phyloP scores from a whole-genome alignment of 345 rosid genomes.

The Melastoma malabathricum region DNA sequence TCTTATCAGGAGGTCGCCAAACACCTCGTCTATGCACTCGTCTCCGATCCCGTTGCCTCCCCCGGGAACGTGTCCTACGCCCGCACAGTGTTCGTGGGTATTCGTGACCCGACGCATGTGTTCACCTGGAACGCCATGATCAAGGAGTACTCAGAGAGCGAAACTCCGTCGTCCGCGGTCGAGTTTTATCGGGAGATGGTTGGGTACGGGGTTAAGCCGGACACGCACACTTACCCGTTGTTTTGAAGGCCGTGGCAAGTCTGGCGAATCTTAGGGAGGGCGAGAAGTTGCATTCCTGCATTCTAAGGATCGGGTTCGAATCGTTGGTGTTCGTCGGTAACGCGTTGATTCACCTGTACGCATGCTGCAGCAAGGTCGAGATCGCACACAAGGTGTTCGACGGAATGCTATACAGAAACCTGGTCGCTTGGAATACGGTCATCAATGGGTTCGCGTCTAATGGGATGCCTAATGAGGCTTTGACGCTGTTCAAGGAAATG shows the following conservation, averaged over 20 bases:
- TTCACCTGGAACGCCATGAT: constrained; percentile 76
- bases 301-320: constrained; percentile 44
- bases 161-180: constrained; percentile 35
- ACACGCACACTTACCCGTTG: constrained; percentile 76
- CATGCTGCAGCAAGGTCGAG: constrained; percentile 27
- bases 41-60: constrained; percentile 16
- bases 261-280: constrained; percentile 32
- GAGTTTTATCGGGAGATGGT: constrained; percentile 38
- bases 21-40: constrained; percentile 41
- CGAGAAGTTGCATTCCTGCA: constrained; percentile 37
- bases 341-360: constrained; percentile 47
- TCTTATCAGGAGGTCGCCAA: constrained; percentile 34
- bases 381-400: constrained; percentile 59
- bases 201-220: constrained; percentile 33
- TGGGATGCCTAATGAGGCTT: constrained; percentile 53
- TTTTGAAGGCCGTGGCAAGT: constrained; percentile 61
- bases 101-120: constrained; percentile 26
- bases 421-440: constrained; percentile 87
- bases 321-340: constrained; percentile 56
- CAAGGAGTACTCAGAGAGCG: constrained; percentile 63
- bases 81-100: constrained; percentile 29
- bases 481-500: constrained; percentile 45
- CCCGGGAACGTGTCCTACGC: constrained; percentile 55
- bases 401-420: constrained; percentile 43
- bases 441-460: constrained; percentile 73